A percentile compares a stretch with the other conserved stretches of the same genome.
These are phyloP conservation scores for Jaltomata sinuosa DNA, from an alignment of 257 asterid genomes.

Conservation along the genomic window DNA sequence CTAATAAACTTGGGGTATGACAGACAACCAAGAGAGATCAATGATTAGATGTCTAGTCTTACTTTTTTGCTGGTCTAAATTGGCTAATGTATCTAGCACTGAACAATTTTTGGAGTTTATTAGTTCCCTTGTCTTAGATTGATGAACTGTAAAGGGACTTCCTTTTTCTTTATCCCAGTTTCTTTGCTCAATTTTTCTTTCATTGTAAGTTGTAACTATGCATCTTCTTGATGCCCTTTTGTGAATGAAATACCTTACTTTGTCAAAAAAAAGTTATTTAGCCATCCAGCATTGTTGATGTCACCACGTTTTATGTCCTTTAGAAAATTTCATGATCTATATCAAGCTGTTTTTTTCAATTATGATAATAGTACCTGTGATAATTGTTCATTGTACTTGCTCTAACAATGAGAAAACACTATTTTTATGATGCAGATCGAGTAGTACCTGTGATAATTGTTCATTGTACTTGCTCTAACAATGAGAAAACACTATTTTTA, in stretches of 20 bases:
- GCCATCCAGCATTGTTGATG: background rate
- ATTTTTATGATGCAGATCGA: conserved; percentile 50
- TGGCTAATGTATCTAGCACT: too few relatives aligned
- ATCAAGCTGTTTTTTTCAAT: background rate
- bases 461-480: background rate
- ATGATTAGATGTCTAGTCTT: too few relatives aligned
- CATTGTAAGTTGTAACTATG: too few relatives aligned
- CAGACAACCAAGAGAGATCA: background rate
- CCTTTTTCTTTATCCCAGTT: too few relatives aligned
- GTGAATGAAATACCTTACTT: too few relatives aligned
- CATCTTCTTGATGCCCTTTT: too few relatives aligned
- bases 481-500: background rate
- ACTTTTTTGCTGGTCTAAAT: too few relatives aligned
- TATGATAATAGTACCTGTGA: background rate
- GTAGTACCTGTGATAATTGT: background rate
- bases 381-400: background rate
- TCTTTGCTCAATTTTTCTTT: too few relatives aligned
- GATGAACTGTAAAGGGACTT: too few relatives aligned
- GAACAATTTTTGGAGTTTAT: too few relatives aligned
- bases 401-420: background rate
- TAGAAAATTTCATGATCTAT: background rate
- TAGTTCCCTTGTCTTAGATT: too few relatives aligned
- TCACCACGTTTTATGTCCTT: background rate
- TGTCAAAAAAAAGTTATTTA: too few relatives aligned
- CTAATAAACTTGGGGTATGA: background rate